Conservation (phyloP, 2,329 filamentous ascomycete genomes). For the Ilyonectria robusta region DNA sequence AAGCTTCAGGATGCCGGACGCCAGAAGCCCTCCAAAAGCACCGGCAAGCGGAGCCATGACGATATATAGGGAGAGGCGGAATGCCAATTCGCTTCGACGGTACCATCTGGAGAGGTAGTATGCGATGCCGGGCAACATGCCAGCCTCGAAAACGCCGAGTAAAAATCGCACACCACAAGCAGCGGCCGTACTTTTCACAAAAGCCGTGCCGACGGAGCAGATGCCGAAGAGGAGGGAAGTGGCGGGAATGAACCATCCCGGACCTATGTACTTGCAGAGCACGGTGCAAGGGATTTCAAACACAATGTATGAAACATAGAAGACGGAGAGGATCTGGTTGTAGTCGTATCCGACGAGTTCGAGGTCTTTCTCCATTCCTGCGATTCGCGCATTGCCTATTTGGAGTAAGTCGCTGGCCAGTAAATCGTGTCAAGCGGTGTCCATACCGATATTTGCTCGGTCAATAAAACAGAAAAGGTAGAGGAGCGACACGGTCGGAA, state of each 20-base stretch:
- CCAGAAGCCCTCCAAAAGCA: slow-evolving; percentile 76
- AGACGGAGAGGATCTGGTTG: slow-evolving; percentile 72
- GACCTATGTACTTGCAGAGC: slow-evolving; percentile 74
- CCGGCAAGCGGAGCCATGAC: slow-evolving; percentile 77
- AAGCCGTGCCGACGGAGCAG: slow-evolving; percentile 72
- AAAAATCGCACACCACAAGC: slow-evolving; percentile 71
- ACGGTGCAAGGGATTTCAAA: slow-evolving; percentile 76
- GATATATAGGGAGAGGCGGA: slow-evolving; percentile 75
- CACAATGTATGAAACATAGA: slow-evolving; percentile 76
- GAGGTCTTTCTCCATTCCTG: slow-evolving; percentile 69
- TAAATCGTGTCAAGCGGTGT: background rate
- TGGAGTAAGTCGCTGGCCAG: background rate
- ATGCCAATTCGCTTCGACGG: slow-evolving; percentile 71
- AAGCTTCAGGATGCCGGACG: slow-evolving; percentile 73
- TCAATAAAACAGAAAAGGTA: slow-evolving; percentile 4
- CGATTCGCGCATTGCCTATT: slow-evolving; percentile 70
- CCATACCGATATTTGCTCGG: slow-evolving; percentile 1
- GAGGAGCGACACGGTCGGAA: background rate
- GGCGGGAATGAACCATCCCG: slow-evolving; percentile 74
- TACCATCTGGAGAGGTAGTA: slow-evolving; percentile 78
- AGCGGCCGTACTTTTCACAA: slow-evolving; percentile 65
- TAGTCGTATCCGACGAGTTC: slow-evolving; percentile 67
- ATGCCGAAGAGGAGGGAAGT: slow-evolving; percentile 72
- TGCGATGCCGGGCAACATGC: slow-evolving; percentile 75
- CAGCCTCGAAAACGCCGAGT: slow-evolving; percentile 74